Percentiles rank a stretch among this genome's conserved stretches.
Evolutionary conservation across 257 asterid genomes (phyloP).

Genomic region (Phtheirospermum japonicum): DNA sequence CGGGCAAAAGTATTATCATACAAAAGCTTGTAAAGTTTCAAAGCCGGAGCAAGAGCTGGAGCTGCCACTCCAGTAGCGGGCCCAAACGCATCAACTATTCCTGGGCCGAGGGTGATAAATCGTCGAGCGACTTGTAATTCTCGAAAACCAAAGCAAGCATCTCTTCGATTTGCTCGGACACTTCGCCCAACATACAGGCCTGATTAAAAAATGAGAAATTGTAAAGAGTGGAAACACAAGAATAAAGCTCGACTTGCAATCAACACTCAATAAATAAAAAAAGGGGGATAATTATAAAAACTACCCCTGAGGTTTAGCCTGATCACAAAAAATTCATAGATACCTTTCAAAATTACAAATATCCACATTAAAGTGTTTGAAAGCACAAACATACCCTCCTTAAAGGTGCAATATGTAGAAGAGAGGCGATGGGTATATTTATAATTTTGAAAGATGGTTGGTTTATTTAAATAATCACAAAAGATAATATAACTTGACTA

Average conservation of each 20-base stretch:
- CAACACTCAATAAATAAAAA: neutral
- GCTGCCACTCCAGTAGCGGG: slow-evolving; percentile 70
- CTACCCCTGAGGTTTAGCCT: too few relatives aligned
- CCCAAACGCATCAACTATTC: slow-evolving; percentile 62
- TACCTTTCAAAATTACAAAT: too few relatives aligned
- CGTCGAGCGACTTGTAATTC: slow-evolving; percentile 89
- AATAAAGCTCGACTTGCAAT: slow-evolving; percentile 9
- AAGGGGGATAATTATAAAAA: neutral
- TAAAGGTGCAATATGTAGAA: too few relatives aligned
- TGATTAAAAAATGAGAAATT: slow-evolving; percentile 29
- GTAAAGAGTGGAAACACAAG: slow-evolving; percentile 21
- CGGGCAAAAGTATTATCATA: slow-evolving; percentile 75
- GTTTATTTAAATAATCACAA: too few relatives aligned
- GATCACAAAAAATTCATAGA: too few relatives aligned
- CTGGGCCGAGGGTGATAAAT: slow-evolving; percentile 64
- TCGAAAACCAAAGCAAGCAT: slow-evolving; percentile 63
- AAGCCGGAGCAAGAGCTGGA: slow-evolving; percentile 76
- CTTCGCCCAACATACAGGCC: slow-evolving; percentile 88
- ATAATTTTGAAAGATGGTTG: too few relatives aligned
- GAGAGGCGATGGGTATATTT: too few relatives aligned
- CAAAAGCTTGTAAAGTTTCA: slow-evolving; percentile 72
- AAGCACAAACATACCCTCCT: too few relatives aligned
- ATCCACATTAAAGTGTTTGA: too few relatives aligned
- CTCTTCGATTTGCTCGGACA: slow-evolving; percentile 79
- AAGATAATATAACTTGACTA: too few relatives aligned